These are phyloP conservation scores for Leccinellum rugosiceps DNA, from an alignment of 768 basidiomycete species.

Conservation along the genomic window DNA sequence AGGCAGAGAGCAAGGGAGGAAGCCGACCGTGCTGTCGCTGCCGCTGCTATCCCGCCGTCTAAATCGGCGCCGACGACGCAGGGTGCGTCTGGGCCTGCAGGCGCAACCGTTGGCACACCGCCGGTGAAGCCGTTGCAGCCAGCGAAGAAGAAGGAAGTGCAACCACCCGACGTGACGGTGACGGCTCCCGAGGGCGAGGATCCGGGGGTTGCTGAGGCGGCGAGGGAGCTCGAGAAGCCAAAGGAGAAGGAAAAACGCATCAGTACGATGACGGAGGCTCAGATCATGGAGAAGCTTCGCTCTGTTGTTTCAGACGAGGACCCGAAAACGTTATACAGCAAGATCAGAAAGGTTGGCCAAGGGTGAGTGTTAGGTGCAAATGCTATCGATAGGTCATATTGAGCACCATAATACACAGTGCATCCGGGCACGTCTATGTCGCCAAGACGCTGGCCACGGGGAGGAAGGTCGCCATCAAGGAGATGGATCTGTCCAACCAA, in stretches of 20 bases:
- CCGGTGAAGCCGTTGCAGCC: conserved; percentile 76
- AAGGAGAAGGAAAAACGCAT: conserved; percentile 77
- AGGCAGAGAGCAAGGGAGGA: conserved; percentile 30
- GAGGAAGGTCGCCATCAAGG: conserved; percentile 94
- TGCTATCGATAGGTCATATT: neutral
- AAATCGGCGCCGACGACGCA: conserved; percentile 44
- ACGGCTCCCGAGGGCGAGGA: conserved; percentile 44
- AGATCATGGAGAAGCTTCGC: conserved; percentile 97
- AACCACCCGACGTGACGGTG: conserved; percentile 47
- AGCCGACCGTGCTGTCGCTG: conserved; percentile 32
- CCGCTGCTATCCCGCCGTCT: conserved; percentile 39
- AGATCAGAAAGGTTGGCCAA: conserved; percentile 98
- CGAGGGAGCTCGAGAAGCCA: conserved; percentile 58
- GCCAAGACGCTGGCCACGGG: conserved; percentile 84
- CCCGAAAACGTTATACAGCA: conserved; percentile 86
- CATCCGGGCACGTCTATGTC: conserved; percentile 96
- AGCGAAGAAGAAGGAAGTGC: conserved; percentile 51
- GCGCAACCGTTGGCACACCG: conserved; percentile 51
- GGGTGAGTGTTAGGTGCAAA: conserved; percentile 58
- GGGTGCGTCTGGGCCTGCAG: conserved; percentile 46
- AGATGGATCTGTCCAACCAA: conserved; percentile 95
- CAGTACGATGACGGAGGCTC: conserved; percentile 93
- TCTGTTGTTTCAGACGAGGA: conserved; percentile 85
- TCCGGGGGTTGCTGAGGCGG: conserved; percentile 63
- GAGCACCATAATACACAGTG: conserved; percentile 47